Conservation (phyloP, 2,329 filamentous ascomycete species). For the Cytospora schulzeri region DNA sequence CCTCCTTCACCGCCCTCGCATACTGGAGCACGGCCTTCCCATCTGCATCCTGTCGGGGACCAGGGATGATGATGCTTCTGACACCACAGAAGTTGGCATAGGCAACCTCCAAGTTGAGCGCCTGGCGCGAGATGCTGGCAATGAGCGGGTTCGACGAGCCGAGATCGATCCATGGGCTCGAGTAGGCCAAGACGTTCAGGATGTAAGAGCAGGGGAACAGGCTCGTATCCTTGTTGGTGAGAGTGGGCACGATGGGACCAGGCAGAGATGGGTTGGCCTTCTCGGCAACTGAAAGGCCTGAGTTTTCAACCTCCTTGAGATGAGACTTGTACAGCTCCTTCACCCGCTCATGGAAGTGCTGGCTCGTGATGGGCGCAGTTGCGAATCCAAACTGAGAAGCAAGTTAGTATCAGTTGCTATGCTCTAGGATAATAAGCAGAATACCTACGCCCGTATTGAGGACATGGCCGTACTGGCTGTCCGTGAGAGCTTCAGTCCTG, state of each 20-base stretch:
- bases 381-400: constrained; percentile 72
- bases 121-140: constrained; percentile 83
- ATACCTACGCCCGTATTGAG: constrained; percentile 68
- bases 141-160: constrained; percentile 81
- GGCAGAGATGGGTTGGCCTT: constrained; percentile 50
- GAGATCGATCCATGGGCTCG: constrained; percentile 92
- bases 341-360: constrained; percentile 70
- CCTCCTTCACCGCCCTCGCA: constrained; percentile 81
- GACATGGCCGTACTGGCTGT: constrained; percentile 66
- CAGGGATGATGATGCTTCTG: constrained; percentile 78
- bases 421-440: constrained; percentile 17
- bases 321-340: constrained; percentile 62
- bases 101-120: constrained; percentile 85
- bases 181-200: constrained; percentile 73
- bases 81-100: constrained; percentile 96
- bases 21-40: constrained; percentile 69
- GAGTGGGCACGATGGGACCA: constrained; percentile 63
- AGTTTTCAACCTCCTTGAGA: constrained; percentile 45
- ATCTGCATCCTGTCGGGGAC: constrained; percentile 62
- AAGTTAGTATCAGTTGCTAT: not conserved
- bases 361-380: constrained; percentile 76
- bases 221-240: constrained; percentile 79
- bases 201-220: constrained; percentile 69
- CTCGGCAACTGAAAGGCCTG: constrained; percentile 39
- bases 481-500: constrained; percentile 61